A percentile compares a stretch with the other conserved stretches of the same genome.
These are phyloP conservation scores for Spathaspora sp. DNA, from an alignment of 1,139 yeast genomes.

Conservation along the genomic window DNA sequence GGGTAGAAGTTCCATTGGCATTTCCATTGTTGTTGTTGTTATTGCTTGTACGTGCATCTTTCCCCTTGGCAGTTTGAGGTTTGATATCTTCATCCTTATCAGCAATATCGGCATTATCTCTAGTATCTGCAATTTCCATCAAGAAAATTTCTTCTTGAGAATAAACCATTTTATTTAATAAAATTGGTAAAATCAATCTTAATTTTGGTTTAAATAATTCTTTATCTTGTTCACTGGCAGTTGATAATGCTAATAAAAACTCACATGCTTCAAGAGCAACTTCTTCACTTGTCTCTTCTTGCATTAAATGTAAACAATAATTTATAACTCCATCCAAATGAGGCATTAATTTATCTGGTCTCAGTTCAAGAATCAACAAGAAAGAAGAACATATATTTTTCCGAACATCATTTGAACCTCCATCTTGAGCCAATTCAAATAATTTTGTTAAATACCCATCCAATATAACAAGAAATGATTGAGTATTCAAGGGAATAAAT, in stretches of 20 bases:
- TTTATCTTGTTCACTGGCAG: conserved; percentile 48
- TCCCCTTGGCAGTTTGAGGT: conserved; percentile 71
- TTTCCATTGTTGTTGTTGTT: conserved; percentile 6
- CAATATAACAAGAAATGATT: conserved; percentile 59
- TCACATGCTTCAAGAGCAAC: conserved; percentile 94
- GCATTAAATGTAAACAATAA: conserved; percentile 80
- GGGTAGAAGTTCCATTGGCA: conserved; percentile 3
- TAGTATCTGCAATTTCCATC: conserved; percentile 69
- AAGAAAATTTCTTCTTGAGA: conserved; percentile 76
- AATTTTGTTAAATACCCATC: conserved; percentile 66
- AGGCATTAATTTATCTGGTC: conserved; percentile 79
- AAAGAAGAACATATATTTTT: conserved; percentile 80
- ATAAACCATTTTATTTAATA: conserved; percentile 83
- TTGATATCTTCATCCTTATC: conserved; percentile 87
- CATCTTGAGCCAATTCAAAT: conserved; percentile 63
- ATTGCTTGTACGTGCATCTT: conserved; percentile 50
- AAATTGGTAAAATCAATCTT: conserved; percentile 64
- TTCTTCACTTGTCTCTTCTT: conserved; percentile 54
- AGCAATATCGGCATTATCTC: conserved; percentile 63
- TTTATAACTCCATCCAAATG: conserved; percentile 83
- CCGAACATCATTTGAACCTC: conserved; percentile 51
- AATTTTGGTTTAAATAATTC: conserved; percentile 57
- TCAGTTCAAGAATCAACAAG: conserved; percentile 65
- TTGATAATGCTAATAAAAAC: conserved; percentile 75
- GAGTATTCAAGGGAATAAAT: conserved; percentile 68